Percentiles rank a stretch among this genome's conserved stretches.
phyloP scores from a whole-genome alignment of 2,329 filamentous ascomycete genomes.

The Parastagonospora nodorum region DNA sequence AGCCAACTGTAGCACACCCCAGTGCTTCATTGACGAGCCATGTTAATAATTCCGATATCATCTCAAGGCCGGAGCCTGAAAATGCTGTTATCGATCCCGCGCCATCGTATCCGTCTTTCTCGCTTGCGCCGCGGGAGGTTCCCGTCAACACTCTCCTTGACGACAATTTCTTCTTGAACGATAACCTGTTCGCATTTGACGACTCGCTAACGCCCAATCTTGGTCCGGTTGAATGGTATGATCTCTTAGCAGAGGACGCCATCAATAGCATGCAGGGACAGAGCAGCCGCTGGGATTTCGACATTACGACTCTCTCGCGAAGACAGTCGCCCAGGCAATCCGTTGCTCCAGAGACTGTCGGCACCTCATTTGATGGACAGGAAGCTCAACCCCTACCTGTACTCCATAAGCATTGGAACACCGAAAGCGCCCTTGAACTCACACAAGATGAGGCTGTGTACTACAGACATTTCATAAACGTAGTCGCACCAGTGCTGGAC shows the following conservation, averaged over 20 bases:
- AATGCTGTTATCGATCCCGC: background rate
- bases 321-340: constrained; percentile 38
- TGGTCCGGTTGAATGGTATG: constrained; percentile 55
- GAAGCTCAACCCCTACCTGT: constrained; percentile 7
- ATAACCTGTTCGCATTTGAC: constrained; percentile 29
- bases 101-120: constrained; percentile 22
- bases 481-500: constrained; percentile 49
- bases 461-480: constrained; percentile 47
- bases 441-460: constrained; percentile 44
- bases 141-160: constrained; percentile 24
- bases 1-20: background rate
- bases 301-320: constrained; percentile 18
- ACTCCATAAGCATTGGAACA: constrained; percentile 30
- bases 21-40: constrained; percentile 1
- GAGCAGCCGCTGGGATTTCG: constrained; percentile 24
- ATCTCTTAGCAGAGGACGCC: constrained; percentile 52
- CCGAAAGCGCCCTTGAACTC: constrained; percentile 27
- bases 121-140: constrained; percentile 14
- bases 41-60: constrained; percentile 6
- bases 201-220: constrained; percentile 44
- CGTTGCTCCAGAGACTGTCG: constrained; percentile 32
- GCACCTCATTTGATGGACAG: constrained; percentile 1
- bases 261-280: constrained; percentile 35
- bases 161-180: constrained; percentile 31
- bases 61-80: background rate